Evolutionary conservation across 768 basidiomycete species (phyloP).

Genomic region (Mycena olivaceomarginata): DNA sequence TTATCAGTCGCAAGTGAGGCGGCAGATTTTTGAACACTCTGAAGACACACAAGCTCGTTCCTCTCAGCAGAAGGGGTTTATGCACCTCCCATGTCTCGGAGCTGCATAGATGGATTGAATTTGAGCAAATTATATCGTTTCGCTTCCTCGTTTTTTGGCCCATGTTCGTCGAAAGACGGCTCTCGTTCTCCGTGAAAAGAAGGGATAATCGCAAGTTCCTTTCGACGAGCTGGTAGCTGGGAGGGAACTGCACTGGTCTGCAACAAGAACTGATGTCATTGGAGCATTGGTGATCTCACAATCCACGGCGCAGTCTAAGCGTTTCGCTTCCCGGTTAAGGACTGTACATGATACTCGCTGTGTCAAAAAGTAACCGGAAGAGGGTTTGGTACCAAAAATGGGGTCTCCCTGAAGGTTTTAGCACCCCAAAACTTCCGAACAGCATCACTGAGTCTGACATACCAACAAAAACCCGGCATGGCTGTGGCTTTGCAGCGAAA

Average conservation of each 20-base stretch:
- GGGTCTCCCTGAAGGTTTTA: neutral
- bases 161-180: neutral
- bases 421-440: constrained; percentile 6
- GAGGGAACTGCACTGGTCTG: neutral
- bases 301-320: neutral
- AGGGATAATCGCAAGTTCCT: neutral
- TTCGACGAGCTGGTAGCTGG: too few relatives aligned
- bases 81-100: neutral
- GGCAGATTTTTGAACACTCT: neutral
- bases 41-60: neutral
- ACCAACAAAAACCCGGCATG: neutral
- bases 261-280: neutral
- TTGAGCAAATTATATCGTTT: neutral
- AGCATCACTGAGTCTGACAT: neutral
- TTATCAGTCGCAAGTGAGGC: neutral
- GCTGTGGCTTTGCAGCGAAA: neutral
- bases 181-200: neutral
- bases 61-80: neutral
- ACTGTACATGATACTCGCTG: neutral
- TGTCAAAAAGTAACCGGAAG: neutral
- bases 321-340: neutral
- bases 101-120: neutral
- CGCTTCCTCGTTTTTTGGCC: neutral
- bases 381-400: neutral
- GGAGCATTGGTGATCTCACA: neutral